These are phyloP conservation scores for Byssoonygena ceratinophila DNA, from an alignment of 2,329 filamentous ascomycete species.

Conservation along the genomic window DNA sequence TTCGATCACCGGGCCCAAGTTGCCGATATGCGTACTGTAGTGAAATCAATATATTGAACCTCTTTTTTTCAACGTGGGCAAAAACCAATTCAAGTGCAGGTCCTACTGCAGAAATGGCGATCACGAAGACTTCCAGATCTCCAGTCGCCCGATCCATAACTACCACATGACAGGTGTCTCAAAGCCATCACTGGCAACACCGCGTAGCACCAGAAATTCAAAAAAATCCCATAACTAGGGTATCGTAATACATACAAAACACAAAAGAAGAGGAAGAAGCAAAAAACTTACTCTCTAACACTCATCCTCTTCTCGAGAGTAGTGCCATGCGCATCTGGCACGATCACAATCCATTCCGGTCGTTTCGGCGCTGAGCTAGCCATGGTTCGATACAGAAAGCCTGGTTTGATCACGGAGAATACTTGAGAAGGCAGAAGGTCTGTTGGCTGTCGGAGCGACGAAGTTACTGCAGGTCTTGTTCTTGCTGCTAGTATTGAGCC, in stretches of 20 bases:
- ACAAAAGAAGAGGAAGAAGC: not conserved
- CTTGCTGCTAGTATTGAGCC: not conserved
- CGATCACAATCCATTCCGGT: conserved; percentile 57
- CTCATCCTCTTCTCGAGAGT: conserved; percentile 51
- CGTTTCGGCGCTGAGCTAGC: conserved; percentile 24
- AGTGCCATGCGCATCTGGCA: conserved; percentile 54
- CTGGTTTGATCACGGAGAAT: not conserved
- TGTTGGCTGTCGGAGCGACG: not conserved
- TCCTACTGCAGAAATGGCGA: no score
- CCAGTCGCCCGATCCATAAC: no score
- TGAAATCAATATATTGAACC: not conserved
- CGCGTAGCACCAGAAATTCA: no score
- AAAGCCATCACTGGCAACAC: no score
- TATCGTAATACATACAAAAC: not conserved
- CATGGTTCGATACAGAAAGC: conserved; percentile 3
- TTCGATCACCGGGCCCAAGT: conserved; percentile 44
- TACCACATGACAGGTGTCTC: no score
- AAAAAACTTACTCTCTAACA: conserved; percentile 24
- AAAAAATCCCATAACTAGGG: no score
- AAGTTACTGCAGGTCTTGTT: not conserved
- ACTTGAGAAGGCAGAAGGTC: not conserved
- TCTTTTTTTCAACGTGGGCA: not conserved
- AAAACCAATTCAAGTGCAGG: no score
- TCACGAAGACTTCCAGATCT: no score
- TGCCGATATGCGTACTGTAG: conserved; percentile 46